Evolutionary conservation across 1,284 basidiomycete species (phyloP), one percentile per base, ranked within the genome.

Genomic region (Rhodotorula sp.): DNA sequence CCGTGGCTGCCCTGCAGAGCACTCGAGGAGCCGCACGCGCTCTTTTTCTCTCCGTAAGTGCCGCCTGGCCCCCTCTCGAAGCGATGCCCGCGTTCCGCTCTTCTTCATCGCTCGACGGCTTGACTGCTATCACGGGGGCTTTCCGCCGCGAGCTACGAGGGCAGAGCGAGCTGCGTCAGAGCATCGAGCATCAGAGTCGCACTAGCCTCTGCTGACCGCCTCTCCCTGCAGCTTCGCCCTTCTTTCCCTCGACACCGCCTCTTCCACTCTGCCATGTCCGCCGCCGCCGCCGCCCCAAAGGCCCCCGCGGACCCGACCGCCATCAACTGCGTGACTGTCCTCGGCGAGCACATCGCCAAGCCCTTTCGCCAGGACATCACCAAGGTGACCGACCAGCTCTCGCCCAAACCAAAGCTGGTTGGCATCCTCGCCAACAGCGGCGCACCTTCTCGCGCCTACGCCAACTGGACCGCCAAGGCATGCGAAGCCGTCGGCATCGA

Each of bases 401-500:
- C 50, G 41, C 65, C 67, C 17, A 61, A 59, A 50, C 92, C 93
- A 9, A 92, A 89, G 79, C 86, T 99, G 41, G 90, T 98, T 67
- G 96, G 95, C 14, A 97, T 98, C 77, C 86, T 99, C 42, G 90
- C 92, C 1, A 97, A 93, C 2, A 88, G 89, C 0, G 90, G 90
- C 60, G 88, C 89, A 7, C 94, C 96, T 2, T 96, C 93, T 79
- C 89, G 88, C 79, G 90, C 87, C 74, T 99, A 99, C 80, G 92
- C 96, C 23, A 91, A 95, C 76, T 98, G 97, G 82, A 98, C 96
- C 55, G 87, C 87, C 81, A 93, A 90, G 79, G 93, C 95, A 72
- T 98, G 95, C 81, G 88, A 91, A 67, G 89, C 88, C 55, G 86
- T 97, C 52, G 94, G 93, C 0, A 89, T 98, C 72, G 88, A 90